Evolutionary conservation across 495 filamentous ascomycete species (phyloP).

Genomic region (Glutinoglossum americanum): DNA sequence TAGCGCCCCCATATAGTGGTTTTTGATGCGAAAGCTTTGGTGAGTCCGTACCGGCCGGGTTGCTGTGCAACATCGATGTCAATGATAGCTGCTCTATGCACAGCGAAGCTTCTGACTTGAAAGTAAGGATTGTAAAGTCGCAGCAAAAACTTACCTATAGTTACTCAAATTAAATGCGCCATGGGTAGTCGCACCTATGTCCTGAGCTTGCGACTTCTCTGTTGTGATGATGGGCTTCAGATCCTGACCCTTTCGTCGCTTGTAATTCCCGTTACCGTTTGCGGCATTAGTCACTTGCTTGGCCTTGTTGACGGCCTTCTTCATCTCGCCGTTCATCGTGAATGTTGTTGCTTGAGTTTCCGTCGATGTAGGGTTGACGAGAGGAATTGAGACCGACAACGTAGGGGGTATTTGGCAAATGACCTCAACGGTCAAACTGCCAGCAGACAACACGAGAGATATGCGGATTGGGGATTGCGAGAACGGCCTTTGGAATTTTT

Average conservation of each 20-base stretch:
- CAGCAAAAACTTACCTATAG: background rate
- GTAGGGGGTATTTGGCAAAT: background rate
- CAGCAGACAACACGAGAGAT: background rate
- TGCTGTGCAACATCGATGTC: background rate
- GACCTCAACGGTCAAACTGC: background rate
- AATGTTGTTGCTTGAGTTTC: background rate
- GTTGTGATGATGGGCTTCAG: slow-evolving; percentile 81
- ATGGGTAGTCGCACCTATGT: slow-evolving; percentile 18
- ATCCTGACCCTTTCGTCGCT: slow-evolving; percentile 68
- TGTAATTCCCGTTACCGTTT: slow-evolving; percentile 50
- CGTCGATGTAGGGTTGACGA: background rate
- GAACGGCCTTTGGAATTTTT: background rate
- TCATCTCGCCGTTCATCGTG: slow-evolving; percentile 8
- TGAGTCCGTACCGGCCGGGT: slow-evolving; percentile 13
- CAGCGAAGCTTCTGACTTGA: background rate
- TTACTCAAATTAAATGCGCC: slow-evolving; percentile 22
- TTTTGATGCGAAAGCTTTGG: slow-evolving; percentile 25
- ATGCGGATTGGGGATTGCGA: background rate
- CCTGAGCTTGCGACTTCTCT: slow-evolving; percentile 31
- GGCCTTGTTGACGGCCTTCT: slow-evolving; percentile 8
- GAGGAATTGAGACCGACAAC: background rate
- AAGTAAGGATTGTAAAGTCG: background rate
- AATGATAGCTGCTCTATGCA: background rate
- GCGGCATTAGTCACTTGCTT: slow-evolving; percentile 24
- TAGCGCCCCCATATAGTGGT: slow-evolving; percentile 21